Conservation (phyloP, 495 filamentous ascomycete genomes). For the Xylaria castorea region DNA sequence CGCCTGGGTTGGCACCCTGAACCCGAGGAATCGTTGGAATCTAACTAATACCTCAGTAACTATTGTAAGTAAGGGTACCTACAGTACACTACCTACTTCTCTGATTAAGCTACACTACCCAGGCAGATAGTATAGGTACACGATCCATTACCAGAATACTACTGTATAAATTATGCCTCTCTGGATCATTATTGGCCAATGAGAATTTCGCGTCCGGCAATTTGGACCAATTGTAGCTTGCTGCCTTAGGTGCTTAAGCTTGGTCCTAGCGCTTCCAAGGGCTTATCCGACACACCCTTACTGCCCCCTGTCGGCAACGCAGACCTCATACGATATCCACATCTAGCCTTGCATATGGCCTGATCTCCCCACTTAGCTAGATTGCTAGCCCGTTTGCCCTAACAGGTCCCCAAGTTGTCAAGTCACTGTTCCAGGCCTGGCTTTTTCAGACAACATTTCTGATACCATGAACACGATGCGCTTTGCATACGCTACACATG, state of each 20-base stretch:
- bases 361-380: constrained; percentile 37
- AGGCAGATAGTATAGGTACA: no score
- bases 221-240: constrained; percentile 12
- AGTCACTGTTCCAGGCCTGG: constrained; percentile 4
- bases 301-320: constrained; percentile 27
- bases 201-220: not conserved
- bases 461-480: not conserved
- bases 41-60: no score
- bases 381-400: constrained; percentile 32
- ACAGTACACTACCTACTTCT: no score
- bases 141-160: no score
- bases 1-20: not conserved
- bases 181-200: constrained; percentile 7
- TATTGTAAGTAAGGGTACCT: no score
- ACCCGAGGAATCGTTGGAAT: not conserved
- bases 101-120: no score
- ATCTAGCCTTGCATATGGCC: constrained; percentile 42
- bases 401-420: constrained; percentile 27
- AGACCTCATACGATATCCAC: constrained; percentile 43
- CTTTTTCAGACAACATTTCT: not conserved
- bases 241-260: not conserved
- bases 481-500: not conserved
- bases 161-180: not conserved
- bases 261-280: constrained; percentile 2
- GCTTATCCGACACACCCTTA: constrained; percentile 16